A percentile compares a stretch with the other conserved stretches of the same genome.
Evolutionary conservation across 495 filamentous ascomycete species (phyloP).

Genomic region (Cryomyces antarcticus): DNA sequence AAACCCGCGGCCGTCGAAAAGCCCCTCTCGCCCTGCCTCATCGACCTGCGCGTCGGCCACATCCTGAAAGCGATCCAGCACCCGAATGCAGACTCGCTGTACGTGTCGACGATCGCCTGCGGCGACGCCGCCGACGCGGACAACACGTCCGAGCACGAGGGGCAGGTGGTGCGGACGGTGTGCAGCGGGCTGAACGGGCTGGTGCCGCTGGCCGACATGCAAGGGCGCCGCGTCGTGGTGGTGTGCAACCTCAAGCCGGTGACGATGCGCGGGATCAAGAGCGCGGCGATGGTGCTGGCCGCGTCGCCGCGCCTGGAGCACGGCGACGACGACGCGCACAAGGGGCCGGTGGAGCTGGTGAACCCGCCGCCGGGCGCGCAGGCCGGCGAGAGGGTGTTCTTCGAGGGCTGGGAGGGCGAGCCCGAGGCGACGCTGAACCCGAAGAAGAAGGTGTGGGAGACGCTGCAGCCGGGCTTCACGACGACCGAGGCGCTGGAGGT

Average conservation of each 20-base stretch:
- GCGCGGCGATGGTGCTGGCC: slow-evolving; percentile 84
- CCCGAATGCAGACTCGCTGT: slow-evolving; percentile 90
- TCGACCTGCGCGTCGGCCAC: slow-evolving; percentile 90
- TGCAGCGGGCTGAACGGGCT: slow-evolving; percentile 92
- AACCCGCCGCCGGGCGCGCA: slow-evolving; percentile 57
- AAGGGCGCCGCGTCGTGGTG: slow-evolving; percentile 77
- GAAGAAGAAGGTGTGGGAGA: slow-evolving; percentile 99
- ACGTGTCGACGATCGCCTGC: slow-evolving; percentile 89
- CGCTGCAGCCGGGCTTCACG: slow-evolving; percentile 79
- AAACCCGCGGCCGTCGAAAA: slow-evolving; percentile 38
- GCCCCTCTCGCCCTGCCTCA: slow-evolving; percentile 60
- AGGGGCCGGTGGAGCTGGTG: slow-evolving; percentile 82
- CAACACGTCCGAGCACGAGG: slow-evolving; percentile 72
- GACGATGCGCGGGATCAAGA: slow-evolving; percentile 96
- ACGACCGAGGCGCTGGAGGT: slow-evolving; percentile 65
- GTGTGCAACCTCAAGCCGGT: slow-evolving; percentile 97
- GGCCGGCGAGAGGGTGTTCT: slow-evolving; percentile 72
- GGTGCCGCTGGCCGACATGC: slow-evolving; percentile 85
- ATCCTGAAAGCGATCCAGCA: slow-evolving; percentile 88
- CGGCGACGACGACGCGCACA: slow-evolving; percentile 65
- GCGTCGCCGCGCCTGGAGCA: slow-evolving; percentile 63
- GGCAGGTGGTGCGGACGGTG: slow-evolving; percentile 76
- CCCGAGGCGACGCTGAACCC: slow-evolving; percentile 87
- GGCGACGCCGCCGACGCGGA: slow-evolving; percentile 73
- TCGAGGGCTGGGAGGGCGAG: slow-evolving; percentile 85